Base-by-base conservation (phyloP, 2,329 filamentous ascomycete genomes). In the Talaromyces amestolkiae region DNA sequence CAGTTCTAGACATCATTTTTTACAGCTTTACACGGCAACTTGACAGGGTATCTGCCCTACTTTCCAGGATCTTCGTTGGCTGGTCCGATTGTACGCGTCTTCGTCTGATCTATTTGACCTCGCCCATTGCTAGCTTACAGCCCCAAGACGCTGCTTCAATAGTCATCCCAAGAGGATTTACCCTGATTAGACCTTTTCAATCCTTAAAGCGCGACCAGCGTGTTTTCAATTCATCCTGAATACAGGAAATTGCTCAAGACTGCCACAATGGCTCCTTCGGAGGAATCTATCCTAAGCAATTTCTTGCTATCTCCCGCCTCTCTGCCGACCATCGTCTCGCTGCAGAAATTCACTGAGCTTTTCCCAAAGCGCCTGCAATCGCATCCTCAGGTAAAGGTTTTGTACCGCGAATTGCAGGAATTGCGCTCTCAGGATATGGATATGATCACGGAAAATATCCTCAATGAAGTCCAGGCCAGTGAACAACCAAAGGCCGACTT, bases 331-430 rank as follows among this genome's bases (percentile, higher is more conserved):
- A 86, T 93, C 73, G 82, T 93, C 70, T 89, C 91, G 8, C 84
- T 93, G 56, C 83, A 88, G 65, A 86, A 92, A 69, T 96, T 96
- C 81, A 87, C 86, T 51, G 84, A 88, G 33, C 84, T 94, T 49
- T 95, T 96, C 73, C 92, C 92, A 11, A 86, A 84, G 60, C 78
- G 85, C 45, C 82, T 88, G 59, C 89, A 88, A 66, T 80, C 84
- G 27, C 89, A 88, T 56, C 86, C 90, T 0, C 87, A 89, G 64
- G 84, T 94, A 58, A 86, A 87, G 65, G 81, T 84, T 0, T 82
- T 97, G 5, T 96, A 96, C 75, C 87, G 90, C 58, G 91, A 95
- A 75, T 83, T 96, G 2, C 91, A 95, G 72, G 84, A 88, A 66
- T 86, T 93, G 74, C 87, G 92, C 63, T 87, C 89, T 67, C 83